Evolutionary conservation across 768 basidiomycete species (phyloP), one percentile per base, ranked within the genome.

Genomic region (Rhodotorula paludigena): DNA sequence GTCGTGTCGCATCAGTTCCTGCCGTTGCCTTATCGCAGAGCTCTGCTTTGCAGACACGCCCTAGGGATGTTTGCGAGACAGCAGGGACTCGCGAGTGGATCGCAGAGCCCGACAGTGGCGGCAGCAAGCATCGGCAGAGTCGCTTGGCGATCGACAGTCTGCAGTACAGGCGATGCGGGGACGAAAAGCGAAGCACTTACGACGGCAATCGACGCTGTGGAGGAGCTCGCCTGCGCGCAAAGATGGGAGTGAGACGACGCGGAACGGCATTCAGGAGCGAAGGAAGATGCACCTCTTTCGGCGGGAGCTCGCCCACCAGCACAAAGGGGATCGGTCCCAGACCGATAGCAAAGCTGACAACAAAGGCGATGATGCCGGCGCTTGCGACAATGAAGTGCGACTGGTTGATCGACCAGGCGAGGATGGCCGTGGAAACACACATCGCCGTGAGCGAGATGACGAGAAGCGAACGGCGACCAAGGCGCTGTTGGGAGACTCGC

Each of bases 251-350:
- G 18, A 35, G 23, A 23, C 52, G 58, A 15, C 15, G 49, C 33
- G 45, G 35, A 38, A n/a, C 25, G 12, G 5, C 21, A 12, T 18
- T n/a, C 10, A 45, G 35, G 10, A 25, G 23, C 21, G 18, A 57
- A 28, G 30, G 8, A 32, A 59, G 48, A 30, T 56, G 48, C 47
- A 88, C 90, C 74, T 88, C 83, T 57, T 83, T 78, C 3, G 91
- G 91, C 5, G 92, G 87, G 30, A 96, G 85, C 76, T 97, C 92
- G 23, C 92, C 86, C 39, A 94, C 86, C 78, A 97, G 86, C 45
- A 98, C 85, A 76, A 92, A 98, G 0, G 94, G 93, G 41, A 97
- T 80, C 3, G 94, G 92, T 1, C 94, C 94, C 25, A 97, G 82
- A 4, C 93, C 94, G 41, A 88, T 79, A 3, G 92, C 89, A 78